Percentiles rank a stretch among this genome's conserved stretches.
Evolutionary conservation across 148 eudicot genomes (phyloP).

Genomic region (Camellia japonica): DNA sequence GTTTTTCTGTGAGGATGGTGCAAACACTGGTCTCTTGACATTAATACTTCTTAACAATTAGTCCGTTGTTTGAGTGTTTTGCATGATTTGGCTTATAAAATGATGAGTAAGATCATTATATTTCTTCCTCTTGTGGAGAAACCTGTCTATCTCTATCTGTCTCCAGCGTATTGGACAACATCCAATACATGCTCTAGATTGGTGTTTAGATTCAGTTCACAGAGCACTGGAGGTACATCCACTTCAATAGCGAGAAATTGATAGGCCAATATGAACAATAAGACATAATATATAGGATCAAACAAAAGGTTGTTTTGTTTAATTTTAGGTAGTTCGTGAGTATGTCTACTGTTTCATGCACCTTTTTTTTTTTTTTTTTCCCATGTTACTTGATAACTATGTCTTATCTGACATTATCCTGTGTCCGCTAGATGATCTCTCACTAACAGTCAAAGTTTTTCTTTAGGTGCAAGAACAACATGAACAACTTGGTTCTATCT

Average conservation of each 20-base stretch:
- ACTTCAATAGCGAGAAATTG: too few relatives aligned
- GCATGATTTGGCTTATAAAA: not conserved
- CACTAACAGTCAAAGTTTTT: not conserved
- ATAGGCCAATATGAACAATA: too few relatives aligned
- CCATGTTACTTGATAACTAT: not conserved
- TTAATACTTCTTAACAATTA: not conserved
- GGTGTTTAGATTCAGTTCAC: not conserved
- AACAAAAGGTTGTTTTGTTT: not conserved
- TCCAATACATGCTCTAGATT: not conserved
- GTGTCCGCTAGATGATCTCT: not conserved
- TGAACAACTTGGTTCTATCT: conserved; percentile 54
- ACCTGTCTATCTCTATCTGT: not conserved
- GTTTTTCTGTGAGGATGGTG: not conserved
- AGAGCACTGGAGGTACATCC: too few relatives aligned
- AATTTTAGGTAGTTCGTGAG: not conserved
- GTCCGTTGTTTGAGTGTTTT: not conserved
- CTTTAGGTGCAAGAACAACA: conserved; percentile 73
- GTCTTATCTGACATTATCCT: not conserved
- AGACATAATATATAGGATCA: not conserved
- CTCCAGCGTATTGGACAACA: not conserved
- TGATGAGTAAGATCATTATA: not conserved
- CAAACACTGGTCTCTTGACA: not conserved
- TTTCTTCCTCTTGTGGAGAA: not conserved
- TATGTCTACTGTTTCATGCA: not conserved
- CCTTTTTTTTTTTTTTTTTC: not conserved